Evolutionary conservation across 1,139 yeast genomes (phyloP).

Genomic region (Wickerhamiella infanticola): DNA sequence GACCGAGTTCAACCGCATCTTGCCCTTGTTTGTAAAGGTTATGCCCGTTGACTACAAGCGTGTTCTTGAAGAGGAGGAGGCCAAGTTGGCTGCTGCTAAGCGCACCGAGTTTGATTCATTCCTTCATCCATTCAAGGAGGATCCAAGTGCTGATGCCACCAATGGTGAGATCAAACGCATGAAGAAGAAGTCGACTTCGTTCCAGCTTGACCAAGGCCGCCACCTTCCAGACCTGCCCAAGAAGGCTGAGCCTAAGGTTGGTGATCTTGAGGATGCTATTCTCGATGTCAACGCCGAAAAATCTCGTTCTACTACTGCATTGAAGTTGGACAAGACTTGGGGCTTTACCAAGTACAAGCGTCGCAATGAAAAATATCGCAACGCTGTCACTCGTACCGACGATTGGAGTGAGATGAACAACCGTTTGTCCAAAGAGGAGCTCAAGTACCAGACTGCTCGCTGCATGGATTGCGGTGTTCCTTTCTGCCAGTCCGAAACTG

Average conservation of each 20-base stretch:
- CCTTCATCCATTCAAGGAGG: conserved; percentile 56
- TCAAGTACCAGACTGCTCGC: conserved; percentile 88
- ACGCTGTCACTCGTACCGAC: conserved; percentile 55
- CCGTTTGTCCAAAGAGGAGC: conserved; percentile 71
- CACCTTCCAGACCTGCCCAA: conserved; percentile 10
- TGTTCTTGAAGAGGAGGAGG: conserved; percentile 68
- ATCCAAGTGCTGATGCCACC: conserved; percentile 74
- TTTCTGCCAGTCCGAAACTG: conserved; percentile 94
- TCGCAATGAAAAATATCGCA: conserved; percentile 75
- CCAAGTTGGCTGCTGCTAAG: conserved; percentile 51
- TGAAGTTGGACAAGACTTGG: conserved; percentile 61
- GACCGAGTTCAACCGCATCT: conserved; percentile 71
- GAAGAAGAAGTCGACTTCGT: conserved; percentile 14
- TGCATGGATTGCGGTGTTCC: conserved; percentile 99
- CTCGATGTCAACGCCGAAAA: conserved; percentile 50
- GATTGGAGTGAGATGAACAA: conserved; percentile 90
- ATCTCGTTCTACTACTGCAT: conserved; percentile 38
- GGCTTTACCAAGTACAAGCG: conserved; percentile 93
- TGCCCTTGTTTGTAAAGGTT: conserved; percentile 86
- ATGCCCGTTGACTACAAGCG: conserved; percentile 83
- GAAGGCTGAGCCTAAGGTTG: conserved; percentile 64
- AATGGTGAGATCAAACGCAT: conserved; percentile 50
- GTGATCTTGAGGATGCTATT: conserved; percentile 81
- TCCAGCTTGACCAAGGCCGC: conserved; percentile 6
- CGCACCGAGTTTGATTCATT: conserved; percentile 32